Base-by-base conservation (phyloP, 106 monocot genomes). In the Acanthochlamys bracteata region DNA sequence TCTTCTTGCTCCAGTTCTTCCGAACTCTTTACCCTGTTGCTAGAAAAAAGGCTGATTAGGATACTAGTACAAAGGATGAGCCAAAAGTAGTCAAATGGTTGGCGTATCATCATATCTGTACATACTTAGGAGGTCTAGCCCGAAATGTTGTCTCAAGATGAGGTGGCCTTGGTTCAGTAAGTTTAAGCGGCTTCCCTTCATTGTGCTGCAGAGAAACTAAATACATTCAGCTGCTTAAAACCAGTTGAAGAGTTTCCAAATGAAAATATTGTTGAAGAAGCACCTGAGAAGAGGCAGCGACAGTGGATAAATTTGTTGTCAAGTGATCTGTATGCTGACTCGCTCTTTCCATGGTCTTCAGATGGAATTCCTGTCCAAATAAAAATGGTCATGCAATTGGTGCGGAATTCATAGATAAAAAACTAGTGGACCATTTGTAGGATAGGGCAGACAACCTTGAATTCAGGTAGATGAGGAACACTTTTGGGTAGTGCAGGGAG, bases 301-400 rank as follows among this genome's bases (percentile, higher is more conserved):
- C 43, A 7, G 80, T 78, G 23, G 84, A 80, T 45, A 74, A 71
- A 24, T 66, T 25, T 57, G 81, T 83, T 56, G 67, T 45, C 7
- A 13, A 7, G 73, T 61, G 89, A 68, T 82, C 79, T 6, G 78
- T 72, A 78, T 82, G 79, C 69, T 77, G 69, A 47, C 45, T 74
- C 25, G 90, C 86, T 64, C 95, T 95, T 61, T 95, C 80, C 79
- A 78, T 82, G 57, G 90, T 96, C 64, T 83, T 90, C 33, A 96
- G 68, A 69, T 85, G 77, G 24, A 96, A 96, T 65, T 90, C 90
- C 90, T 95, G 40, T 25, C 24, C 15, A 1, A 26, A 45, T 55
- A 0, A 14, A 61, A 33, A 4, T 42, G 6, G 20, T 0, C 15
- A 27, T 0, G 42, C 23, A 13, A 42, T 16, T 11, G 11, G 43